Evolutionary conservation across 2,329 filamentous ascomycete species (phyloP), one percentile per base, ranked within the genome.

Genomic region (Geosmithia morbida): DNA sequence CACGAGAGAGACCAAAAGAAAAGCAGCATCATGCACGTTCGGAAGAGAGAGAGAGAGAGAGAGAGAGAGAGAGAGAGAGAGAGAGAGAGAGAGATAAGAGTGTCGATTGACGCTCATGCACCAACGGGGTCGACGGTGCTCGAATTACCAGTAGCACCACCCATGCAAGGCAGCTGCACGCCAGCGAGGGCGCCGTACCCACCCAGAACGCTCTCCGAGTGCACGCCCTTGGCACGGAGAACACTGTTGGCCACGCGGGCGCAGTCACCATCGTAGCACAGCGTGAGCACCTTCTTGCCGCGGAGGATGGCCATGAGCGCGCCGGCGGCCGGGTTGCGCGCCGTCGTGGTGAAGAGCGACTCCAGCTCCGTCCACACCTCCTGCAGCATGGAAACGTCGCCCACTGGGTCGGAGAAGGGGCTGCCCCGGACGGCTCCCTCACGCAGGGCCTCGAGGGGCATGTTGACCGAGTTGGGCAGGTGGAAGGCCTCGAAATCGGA

Each of bases 211-310:
- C 67, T 72, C 41, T 68, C 66, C 1, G 70, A 69, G 48, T 65
- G 61, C 20, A 67, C 59, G 0, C 68, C 71, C 51, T 70, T 72
- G 0, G 70, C 71, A 5, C 72, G 62, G 44, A 78, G 55, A 2
- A 78, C 66, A 46, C 72, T 75, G 2, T 70, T 70, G 2, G 72
- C 74, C 6, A 78, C 66, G 1, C 75, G 64, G 5, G 74, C 65
- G 26, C 68, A 71, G 48, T 79, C 72, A 2, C 75, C 75, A 43
- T 74, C 62, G 46, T 77, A 76, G 54, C 74, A 77, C 8, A 76
- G 53, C n/a, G 20, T 42, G 13, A 77, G 53, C 13, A 73, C 55
- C 7, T 63, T 61, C 48, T 61, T 64, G 5, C 53, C 59, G 6
- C 50, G 43, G 2, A 68, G 49, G 13, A 56, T 48, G 2, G 48